Evolutionary conservation across 257 asterid species (phyloP).

Genomic region (Przewalskia tangutica): DNA sequence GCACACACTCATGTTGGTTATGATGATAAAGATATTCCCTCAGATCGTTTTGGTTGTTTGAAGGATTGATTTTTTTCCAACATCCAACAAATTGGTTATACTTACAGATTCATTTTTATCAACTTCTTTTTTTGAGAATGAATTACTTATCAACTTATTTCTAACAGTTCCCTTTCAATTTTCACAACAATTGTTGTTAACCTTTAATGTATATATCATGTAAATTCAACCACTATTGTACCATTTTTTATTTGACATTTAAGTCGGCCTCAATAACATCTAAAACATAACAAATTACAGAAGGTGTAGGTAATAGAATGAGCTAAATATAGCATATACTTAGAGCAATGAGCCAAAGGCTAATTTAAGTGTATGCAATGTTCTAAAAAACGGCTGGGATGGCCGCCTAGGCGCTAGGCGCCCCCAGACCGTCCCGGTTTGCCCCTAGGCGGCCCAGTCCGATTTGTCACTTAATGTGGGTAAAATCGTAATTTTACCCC

Average conservation of each 20-base stretch:
- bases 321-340: background rate
- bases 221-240: background rate
- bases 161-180: background rate
- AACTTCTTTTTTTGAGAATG: background rate
- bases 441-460: no score
- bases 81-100: slow-evolving; percentile 2
- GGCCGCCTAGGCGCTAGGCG: no score
- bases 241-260: background rate
- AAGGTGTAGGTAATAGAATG: background rate
- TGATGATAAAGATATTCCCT: slow-evolving; percentile 44
- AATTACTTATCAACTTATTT: background rate
- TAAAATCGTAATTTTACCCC: no score
- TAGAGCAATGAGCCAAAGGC: background rate
- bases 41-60: slow-evolving; percentile 23
- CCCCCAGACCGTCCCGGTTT: no score
- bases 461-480: no score
- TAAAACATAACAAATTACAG: background rate
- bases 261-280: background rate
- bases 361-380: no score
- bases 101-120: slow-evolving; percentile 10
- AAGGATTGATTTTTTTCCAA: slow-evolving; percentile 19
- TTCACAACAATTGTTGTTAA: background rate
- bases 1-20: slow-evolving; percentile 79
- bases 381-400: no score
- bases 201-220: background rate